phyloP scores from a whole-genome alignment of 202 grass and related monocot species.

The Bolboschoenoplectus hybrid region DNA sequence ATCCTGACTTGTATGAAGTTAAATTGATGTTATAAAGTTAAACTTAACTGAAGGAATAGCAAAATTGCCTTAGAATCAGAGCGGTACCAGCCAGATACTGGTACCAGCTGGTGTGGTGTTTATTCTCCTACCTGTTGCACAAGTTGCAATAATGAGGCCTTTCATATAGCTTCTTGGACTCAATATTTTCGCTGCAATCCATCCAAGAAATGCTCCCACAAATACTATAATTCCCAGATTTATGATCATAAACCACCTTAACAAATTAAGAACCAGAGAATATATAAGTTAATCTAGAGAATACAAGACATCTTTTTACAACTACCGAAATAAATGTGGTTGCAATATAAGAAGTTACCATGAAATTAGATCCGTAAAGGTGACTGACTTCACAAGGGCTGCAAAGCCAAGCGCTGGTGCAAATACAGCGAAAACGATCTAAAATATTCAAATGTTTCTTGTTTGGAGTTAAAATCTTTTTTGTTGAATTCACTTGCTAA shows the following conservation, averaged over 20 bases:
- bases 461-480: background rate
- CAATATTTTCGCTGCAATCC: slow-evolving; percentile 54
- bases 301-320: background rate
- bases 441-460: background rate
- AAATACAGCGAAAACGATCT: slow-evolving; percentile 59
- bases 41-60: background rate
- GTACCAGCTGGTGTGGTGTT: background rate
- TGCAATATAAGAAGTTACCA: slow-evolving; percentile 41
- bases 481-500: background rate
- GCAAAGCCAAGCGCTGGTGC: slow-evolving; percentile 56
- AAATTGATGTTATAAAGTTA: background rate
- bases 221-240: slow-evolving; percentile 56
- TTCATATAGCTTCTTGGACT: slow-evolving; percentile 38
- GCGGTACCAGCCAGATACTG: background rate
- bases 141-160: slow-evolving; percentile 54
- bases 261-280: slow-evolving; percentile 14
- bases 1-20: background rate
- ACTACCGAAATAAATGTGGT: background rate
- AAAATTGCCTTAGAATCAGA: background rate
- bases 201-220: slow-evolving; percentile 57
- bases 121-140: slow-evolving; percentile 51
- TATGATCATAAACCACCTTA: slow-evolving; percentile 82
- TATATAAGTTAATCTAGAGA: slow-evolving; percentile 16
- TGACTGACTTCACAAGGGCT: slow-evolving; percentile 60
- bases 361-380: slow-evolving; percentile 58